Evolutionary conservation across 1,284 basidiomycete genomes (phyloP).

Genomic region (Pisolithus thermaeus): DNA sequence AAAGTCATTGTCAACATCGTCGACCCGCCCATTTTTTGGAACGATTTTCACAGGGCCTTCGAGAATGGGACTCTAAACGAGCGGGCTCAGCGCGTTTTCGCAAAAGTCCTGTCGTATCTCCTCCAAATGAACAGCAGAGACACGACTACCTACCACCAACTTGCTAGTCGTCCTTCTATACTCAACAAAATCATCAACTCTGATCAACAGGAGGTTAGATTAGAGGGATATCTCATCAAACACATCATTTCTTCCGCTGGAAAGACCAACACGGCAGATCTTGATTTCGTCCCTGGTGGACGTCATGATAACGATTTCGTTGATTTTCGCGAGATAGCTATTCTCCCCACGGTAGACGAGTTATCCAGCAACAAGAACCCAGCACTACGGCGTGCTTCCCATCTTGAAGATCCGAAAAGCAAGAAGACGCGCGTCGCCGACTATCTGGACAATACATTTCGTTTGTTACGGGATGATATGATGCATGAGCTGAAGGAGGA

Average conservation of each 20-base stretch:
- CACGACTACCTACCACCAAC: constrained; percentile 32
- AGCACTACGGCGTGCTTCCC: constrained; percentile 40
- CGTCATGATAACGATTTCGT: constrained; percentile 61
- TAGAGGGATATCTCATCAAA: constrained; percentile 38
- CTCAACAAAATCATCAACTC: constrained; percentile 33
- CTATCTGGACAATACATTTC: constrained; percentile 61
- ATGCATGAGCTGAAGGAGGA: constrained; percentile 59
- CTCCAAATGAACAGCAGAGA: constrained; percentile 35
- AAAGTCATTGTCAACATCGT: constrained; percentile 36
- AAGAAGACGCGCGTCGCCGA: constrained; percentile 34
- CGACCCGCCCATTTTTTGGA: constrained; percentile 53
- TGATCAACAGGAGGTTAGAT: constrained; percentile 26
- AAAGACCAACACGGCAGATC: constrained; percentile 13
- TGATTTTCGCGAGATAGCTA: constrained; percentile 51
- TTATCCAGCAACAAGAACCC: constrained; percentile 38
- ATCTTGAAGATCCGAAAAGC: constrained; percentile 38
- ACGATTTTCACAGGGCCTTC: constrained; percentile 37
- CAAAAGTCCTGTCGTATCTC: constrained; percentile 47
- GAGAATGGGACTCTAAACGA: constrained; percentile 31
- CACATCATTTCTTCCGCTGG: constrained; percentile 30
- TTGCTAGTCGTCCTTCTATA: constrained; percentile 32
- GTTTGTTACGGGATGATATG: constrained; percentile 62
- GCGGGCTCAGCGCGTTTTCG: constrained; percentile 36
- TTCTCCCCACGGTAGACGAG: constrained; percentile 57
- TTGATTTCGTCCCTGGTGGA: constrained; percentile 42